Conservation (phyloP, 2,329 filamentous ascomycete species). For the Verticillium albo-atrum region DNA sequence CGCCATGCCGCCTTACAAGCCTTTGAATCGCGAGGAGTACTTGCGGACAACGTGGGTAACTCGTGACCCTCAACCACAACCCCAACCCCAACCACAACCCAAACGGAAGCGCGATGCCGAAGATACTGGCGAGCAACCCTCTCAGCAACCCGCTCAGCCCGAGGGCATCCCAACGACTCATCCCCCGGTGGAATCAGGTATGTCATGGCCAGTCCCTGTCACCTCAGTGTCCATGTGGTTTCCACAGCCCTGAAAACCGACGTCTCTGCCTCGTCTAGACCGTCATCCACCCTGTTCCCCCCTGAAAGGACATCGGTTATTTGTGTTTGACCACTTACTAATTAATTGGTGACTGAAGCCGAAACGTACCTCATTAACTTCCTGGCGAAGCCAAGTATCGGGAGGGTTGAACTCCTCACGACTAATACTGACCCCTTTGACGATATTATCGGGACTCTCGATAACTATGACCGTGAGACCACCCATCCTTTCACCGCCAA, state of each 20-base stretch:
- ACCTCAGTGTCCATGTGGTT: not conserved
- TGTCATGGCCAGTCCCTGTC: slow-evolving; percentile 17
- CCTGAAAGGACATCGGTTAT: too few relatives aligned
- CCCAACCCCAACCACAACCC: too few relatives aligned
- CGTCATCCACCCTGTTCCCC: too few relatives aligned
- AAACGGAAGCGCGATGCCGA: slow-evolving; percentile 46
- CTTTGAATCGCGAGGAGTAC: too few relatives aligned
- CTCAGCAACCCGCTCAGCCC: slow-evolving; percentile 27
- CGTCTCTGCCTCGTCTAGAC: too few relatives aligned
- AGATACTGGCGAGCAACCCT: slow-evolving; percentile 33
- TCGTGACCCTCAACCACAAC: too few relatives aligned
- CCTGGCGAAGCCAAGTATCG: slow-evolving; percentile 37
- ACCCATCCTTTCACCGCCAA: not conserved
- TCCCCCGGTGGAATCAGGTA: slow-evolving; percentile 40
- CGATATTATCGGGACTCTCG: slow-evolving; percentile 67
- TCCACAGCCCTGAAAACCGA: too few relatives aligned
- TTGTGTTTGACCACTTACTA: slow-evolving; percentile 3
- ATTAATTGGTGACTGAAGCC: slow-evolving; percentile 10
- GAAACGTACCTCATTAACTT: slow-evolving; percentile 45
- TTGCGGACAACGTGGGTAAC: too few relatives aligned
- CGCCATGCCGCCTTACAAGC: too few relatives aligned
- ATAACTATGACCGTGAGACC: slow-evolving; percentile 65
- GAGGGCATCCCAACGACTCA: slow-evolving; percentile 34
- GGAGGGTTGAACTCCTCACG: slow-evolving; percentile 46
- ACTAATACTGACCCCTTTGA: slow-evolving; percentile 63